phyloP scores from a whole-genome alignment of 805 yeast genomes.

The Dipodascus geniculatus region DNA sequence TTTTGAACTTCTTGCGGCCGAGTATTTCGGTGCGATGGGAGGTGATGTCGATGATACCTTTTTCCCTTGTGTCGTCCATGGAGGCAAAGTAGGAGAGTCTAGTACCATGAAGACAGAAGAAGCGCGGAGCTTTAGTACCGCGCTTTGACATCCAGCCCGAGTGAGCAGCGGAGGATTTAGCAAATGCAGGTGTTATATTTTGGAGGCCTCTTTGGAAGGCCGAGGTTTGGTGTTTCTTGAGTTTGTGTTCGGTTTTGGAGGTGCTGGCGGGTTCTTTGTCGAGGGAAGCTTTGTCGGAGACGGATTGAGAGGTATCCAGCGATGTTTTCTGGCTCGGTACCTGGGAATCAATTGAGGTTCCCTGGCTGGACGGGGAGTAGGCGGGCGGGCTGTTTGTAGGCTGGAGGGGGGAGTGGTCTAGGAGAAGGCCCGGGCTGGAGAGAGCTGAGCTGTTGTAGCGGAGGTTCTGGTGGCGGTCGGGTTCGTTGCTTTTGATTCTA shows the following conservation, averaged over 20 bases:
- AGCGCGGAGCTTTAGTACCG: conserved; percentile 37
- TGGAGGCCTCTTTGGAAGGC: conserved; percentile 57
- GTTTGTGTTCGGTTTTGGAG: conserved; percentile 1
- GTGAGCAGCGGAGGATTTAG: conserved; percentile 54
- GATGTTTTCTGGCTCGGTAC: neutral
- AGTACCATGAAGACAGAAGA: conserved; percentile 82
- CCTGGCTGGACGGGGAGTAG: neutral
- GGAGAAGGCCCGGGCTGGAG: neutral
- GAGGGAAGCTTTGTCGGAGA: neutral
- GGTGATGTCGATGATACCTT: conserved; percentile 90
- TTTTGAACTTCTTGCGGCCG: conserved; percentile 52
- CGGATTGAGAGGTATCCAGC: neutral
- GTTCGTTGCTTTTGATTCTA: neutral
- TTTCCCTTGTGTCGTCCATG: conserved; percentile 68
- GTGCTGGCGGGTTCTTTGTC: neutral
- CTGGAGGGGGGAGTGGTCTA: neutral
- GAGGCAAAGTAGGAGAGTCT: conserved; percentile 78
- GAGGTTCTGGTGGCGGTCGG: neutral
- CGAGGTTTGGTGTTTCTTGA: conserved; percentile 16
- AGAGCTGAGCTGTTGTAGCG: neutral
- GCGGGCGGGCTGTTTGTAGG: neutral
- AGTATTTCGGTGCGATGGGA: conserved; percentile 86
- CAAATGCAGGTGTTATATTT: conserved; percentile 53
- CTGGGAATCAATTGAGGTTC: neutral
- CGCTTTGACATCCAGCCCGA: conserved; percentile 87